A percentile compares a stretch with the other conserved stretches of the same genome.
Conservation (phyloP, 805 yeast genomes). For the Yamadazyma philogaea region DNA sequence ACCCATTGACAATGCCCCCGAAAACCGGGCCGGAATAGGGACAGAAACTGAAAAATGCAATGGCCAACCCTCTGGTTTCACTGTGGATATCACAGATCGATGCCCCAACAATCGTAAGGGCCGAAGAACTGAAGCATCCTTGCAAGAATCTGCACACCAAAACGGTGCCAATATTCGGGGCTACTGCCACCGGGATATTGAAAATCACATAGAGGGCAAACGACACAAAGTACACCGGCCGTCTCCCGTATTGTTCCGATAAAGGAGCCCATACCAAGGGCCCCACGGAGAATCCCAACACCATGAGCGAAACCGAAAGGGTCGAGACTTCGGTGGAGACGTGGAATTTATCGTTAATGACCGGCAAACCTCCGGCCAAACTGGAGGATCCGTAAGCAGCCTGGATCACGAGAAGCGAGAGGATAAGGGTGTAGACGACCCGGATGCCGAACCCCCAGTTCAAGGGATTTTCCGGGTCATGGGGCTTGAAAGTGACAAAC, state of each 20-base stretch:
- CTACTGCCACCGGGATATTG: conserved; percentile 83
- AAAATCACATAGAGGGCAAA: conserved; percentile 71
- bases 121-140: conserved; percentile 84
- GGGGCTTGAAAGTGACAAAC: conserved; percentile 75
- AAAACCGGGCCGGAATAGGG: conserved; percentile 92
- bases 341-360: conserved; percentile 60
- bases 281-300: conserved; percentile 81
- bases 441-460: conserved; percentile 64
- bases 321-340: conserved; percentile 79
- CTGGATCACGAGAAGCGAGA: conserved; percentile 73
- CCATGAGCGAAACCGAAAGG: conserved; percentile 82
- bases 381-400: conserved; percentile 95
- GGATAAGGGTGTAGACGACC: conserved; percentile 65
- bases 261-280: conserved; percentile 89
- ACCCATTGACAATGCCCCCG: conserved; percentile 87
- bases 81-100: conserved; percentile 85
- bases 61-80: conserved; percentile 80
- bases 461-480: conserved; percentile 88
- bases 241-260: conserved; percentile 80
- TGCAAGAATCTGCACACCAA: conserved; percentile 81
- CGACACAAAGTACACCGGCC: conserved; percentile 77
- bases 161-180: conserved; percentile 77
- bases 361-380: conserved; percentile 79
- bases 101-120: conserved; percentile 85
- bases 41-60: conserved; percentile 87